Evolutionary conservation across 2,329 filamentous ascomycete genomes (phyloP).

Genomic region (Arthrobotrys iridis): DNA sequence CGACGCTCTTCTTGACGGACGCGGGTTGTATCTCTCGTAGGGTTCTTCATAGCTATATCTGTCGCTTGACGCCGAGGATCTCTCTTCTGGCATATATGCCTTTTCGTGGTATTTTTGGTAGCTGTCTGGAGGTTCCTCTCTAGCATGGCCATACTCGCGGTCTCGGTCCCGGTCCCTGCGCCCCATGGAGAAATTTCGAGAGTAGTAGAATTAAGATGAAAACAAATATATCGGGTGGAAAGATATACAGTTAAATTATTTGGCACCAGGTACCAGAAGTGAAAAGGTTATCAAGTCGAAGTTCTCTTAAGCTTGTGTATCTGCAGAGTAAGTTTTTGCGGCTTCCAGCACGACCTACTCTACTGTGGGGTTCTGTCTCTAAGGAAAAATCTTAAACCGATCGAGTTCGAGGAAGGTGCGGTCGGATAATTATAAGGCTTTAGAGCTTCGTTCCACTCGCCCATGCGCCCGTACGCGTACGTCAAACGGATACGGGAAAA

Average conservation of each 20-base stretch:
- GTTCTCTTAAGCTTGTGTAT: not conserved
- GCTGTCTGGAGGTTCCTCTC: slow-evolving; percentile 22
- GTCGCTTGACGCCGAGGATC: not conserved
- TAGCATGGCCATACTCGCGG: not conserved
- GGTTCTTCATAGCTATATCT: slow-evolving; percentile 22
- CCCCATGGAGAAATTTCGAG: slow-evolving; percentile 5
- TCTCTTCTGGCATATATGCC: not conserved
- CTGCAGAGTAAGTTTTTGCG: not conserved
- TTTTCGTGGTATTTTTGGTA: slow-evolving; percentile 35
- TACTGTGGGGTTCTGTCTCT: too few relatives aligned
- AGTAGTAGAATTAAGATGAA: too few relatives aligned
- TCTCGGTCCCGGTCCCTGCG: slow-evolving; percentile 20
- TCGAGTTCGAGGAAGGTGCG: not conserved
- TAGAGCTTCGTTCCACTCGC: slow-evolving; percentile 4
- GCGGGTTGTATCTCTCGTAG: slow-evolving; percentile 29
- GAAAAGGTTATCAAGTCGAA: not conserved
- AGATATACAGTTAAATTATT: too few relatives aligned
- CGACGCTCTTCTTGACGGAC: slow-evolving; percentile 20
- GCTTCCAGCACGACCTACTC: too few relatives aligned
- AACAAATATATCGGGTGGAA: too few relatives aligned
- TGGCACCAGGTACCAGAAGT: too few relatives aligned
- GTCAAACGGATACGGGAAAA: not conserved
- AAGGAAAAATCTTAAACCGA: not conserved
- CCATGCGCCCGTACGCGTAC: not conserved
- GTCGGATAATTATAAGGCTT: slow-evolving; percentile 26